These are phyloP conservation scores for Loxodes magnus DNA, from an alignment of 73 alveolate species.

Conservation along the genomic window DNA sequence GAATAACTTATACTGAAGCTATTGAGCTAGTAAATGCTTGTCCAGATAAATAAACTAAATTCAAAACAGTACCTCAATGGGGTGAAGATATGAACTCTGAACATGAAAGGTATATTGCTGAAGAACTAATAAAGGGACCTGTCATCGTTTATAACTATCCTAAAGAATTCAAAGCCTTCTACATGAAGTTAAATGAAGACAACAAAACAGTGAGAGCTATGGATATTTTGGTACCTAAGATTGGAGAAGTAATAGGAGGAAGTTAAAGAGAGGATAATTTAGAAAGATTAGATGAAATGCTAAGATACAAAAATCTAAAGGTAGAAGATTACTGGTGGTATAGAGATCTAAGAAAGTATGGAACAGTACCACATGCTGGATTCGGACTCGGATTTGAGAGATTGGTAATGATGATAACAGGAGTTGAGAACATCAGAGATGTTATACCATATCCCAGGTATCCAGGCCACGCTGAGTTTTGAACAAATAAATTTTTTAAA, in stretches of 20 bases:
- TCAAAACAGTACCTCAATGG: conserved; percentile 65
- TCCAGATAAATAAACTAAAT: conserved; percentile 43
- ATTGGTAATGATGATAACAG: conserved; percentile 93
- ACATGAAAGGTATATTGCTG: conserved; percentile 94
- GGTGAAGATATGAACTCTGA: conserved; percentile 90
- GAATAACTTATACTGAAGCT: conserved; percentile 90
- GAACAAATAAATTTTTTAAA: conserved; percentile 22
- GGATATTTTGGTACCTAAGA: conserved; percentile 96
- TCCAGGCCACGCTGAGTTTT: conserved; percentile 98
- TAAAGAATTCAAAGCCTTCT: conserved; percentile 93
- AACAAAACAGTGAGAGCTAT: conserved; percentile 96
- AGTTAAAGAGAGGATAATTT: conserved; percentile 97
- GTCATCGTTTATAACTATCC: conserved; percentile 97
- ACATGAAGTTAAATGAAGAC: conserved; percentile 94
- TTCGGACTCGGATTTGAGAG: conserved; percentile 99
- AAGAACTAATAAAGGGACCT: conserved; percentile 90
- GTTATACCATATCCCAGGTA: conserved; percentile 99
- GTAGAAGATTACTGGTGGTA: conserved; percentile 92
- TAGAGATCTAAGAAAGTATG: conserved; percentile 84
- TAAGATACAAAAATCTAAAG: conserved; percentile 30
- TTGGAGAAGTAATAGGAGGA: conserved; percentile 99
- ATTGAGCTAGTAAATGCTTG: conserved; percentile 45
- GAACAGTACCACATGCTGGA: conserved; percentile 94
- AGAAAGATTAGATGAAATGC: conserved; percentile 41
- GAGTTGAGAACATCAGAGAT: conserved; percentile 98